Percentiles rank a stretch among this genome's conserved stretches.
These are phyloP conservation scores for Plasmopara halstedii DNA, from an alignment of 352 stramenopile genomes.

Conservation along the genomic window DNA sequence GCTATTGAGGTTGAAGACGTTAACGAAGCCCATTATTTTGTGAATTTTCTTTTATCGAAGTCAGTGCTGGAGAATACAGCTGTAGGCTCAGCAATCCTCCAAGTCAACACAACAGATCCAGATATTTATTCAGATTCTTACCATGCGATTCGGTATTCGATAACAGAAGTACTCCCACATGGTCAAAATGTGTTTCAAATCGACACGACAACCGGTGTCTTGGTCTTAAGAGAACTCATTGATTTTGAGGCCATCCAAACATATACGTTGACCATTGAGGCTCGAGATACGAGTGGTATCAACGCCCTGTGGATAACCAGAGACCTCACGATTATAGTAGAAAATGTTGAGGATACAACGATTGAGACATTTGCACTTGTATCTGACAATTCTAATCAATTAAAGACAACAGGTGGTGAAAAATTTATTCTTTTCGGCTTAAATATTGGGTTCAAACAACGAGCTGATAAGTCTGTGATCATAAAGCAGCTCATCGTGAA, in stretches of 20 bases:
- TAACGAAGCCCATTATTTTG: slow-evolving; percentile 42
- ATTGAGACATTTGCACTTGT: slow-evolving; percentile 11
- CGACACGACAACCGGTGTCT: slow-evolving; percentile 19
- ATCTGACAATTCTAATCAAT: neutral
- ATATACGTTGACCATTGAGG: slow-evolving; percentile 30
- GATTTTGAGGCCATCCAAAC: slow-evolving; percentile 46
- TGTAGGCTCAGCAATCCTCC: slow-evolving; percentile 22
- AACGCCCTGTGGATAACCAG: slow-evolving; percentile 10
- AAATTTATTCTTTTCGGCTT: slow-evolving; percentile 28
- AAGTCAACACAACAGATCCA: slow-evolving; percentile 24
- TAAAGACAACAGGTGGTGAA: slow-evolving; percentile 34
- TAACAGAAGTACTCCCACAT: slow-evolving; percentile 25
- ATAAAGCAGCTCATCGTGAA: slow-evolving; percentile 34
- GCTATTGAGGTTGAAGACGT: slow-evolving; percentile 38
- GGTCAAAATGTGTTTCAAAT: slow-evolving; percentile 26
- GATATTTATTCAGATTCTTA: slow-evolving; percentile 28
- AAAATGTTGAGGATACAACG: slow-evolving; percentile 15
- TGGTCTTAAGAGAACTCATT: slow-evolving; percentile 24
- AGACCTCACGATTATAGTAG: slow-evolving; percentile 6
- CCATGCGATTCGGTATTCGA: slow-evolving; percentile 25
- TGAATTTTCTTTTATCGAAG: slow-evolving; percentile 14
- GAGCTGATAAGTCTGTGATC: slow-evolving; percentile 20
- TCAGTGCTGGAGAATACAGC: slow-evolving; percentile 29
- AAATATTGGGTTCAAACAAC: slow-evolving; percentile 58
- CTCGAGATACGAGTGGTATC: slow-evolving; percentile 23